These are phyloP conservation scores for Asclepias syriaca DNA, from an alignment of 257 asterid genomes.

Conservation along the genomic window DNA sequence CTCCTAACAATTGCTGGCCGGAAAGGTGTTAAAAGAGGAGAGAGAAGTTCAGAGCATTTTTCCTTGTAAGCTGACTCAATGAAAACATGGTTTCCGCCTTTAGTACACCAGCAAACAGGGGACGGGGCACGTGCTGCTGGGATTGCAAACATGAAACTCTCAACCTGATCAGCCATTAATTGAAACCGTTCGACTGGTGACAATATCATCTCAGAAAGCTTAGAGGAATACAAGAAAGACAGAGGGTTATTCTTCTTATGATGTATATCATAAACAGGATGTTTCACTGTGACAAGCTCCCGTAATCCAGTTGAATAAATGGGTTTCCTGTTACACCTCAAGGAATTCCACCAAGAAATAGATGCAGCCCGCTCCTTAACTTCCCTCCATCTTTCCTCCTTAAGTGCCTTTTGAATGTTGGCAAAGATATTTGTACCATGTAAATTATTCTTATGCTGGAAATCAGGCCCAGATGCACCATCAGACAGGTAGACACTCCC, in stretches of 20 bases:
- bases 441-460: conserved; percentile 37
- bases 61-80: conserved; percentile 48
- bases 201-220: conserved; percentile 65
- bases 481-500: conserved; percentile 30
- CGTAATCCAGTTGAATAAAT: conserved; percentile 64
- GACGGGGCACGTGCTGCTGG: conserved; percentile 98
- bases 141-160: conserved; percentile 94
- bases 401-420: conserved; percentile 63
- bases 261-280: conserved; percentile 59
- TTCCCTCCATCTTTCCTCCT: conserved; percentile 65
- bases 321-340: conserved; percentile 85
- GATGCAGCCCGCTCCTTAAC: conserved; percentile 71
- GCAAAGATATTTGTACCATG: conserved; percentile 59
- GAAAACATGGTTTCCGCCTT: conserved; percentile 61
- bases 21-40: conserved; percentile 75
- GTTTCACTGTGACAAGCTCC: conserved; percentile 63
- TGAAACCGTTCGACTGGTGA: conserved; percentile 84
- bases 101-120: conserved; percentile 93
- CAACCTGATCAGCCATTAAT: conserved; percentile 69
- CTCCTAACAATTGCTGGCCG: conserved; percentile 96
- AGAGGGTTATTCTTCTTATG: conserved; percentile 45
- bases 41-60: conserved; percentile 51
- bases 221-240: conserved; percentile 58
- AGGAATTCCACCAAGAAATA: conserved; percentile 92
- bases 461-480: conserved; percentile 37